phyloP scores from a whole-genome alignment of 805 yeast species.

The Zygosaccharomyces gambellarensis region DNA sequence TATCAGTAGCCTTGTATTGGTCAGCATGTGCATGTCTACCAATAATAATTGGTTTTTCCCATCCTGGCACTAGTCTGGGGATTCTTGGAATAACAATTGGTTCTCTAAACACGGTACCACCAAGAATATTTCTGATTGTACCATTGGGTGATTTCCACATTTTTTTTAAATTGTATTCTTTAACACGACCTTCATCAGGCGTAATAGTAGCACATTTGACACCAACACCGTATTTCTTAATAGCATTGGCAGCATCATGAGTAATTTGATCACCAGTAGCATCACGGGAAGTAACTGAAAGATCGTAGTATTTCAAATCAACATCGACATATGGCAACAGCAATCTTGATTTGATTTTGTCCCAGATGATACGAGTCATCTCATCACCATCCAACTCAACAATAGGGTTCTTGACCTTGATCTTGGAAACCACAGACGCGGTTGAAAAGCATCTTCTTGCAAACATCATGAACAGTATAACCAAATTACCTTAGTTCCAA shows the following conservation, averaged over 20 bases:
- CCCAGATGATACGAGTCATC: conserved; percentile 84
- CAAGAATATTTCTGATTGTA: conserved; percentile 72
- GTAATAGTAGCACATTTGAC: conserved; percentile 83
- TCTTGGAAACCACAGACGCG: conserved; percentile 41
- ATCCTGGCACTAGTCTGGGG: conserved; percentile 71
- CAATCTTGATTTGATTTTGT: conserved; percentile 61
- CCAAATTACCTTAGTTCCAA: neutral
- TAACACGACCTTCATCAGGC: conserved; percentile 75
- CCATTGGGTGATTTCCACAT: conserved; percentile 90
- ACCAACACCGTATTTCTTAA: conserved; percentile 70
- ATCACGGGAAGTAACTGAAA: conserved; percentile 65
- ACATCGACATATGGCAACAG: conserved; percentile 66
- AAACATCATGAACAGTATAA: conserved; percentile 12
- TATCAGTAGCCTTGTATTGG: conserved; percentile 77
- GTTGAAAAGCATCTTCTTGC: conserved; percentile 29
- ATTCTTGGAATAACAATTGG: conserved; percentile 75
- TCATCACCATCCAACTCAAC: conserved; percentile 84
- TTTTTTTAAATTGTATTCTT: conserved; percentile 65
- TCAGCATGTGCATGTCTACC: conserved; percentile 87
- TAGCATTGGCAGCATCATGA: conserved; percentile 73
- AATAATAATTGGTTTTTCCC: conserved; percentile 79
- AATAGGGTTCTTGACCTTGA: conserved; percentile 65
- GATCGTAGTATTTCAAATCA: conserved; percentile 71
- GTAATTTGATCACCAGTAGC: conserved; percentile 69
- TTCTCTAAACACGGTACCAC: conserved; percentile 82